Base-by-base conservation (phyloP, 192 early-diverging fungal species). In the Oehlia diaphana region DNA sequence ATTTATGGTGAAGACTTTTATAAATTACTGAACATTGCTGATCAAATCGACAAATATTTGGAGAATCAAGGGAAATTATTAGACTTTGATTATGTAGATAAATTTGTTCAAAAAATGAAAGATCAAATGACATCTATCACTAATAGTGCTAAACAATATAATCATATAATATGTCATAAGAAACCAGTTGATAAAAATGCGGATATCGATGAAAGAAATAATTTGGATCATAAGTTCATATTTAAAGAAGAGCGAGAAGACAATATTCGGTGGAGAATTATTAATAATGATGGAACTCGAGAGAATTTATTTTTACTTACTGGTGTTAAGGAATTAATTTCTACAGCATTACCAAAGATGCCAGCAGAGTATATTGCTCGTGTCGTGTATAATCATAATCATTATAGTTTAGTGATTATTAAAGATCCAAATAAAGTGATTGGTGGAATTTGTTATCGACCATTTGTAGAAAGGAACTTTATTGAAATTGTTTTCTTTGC, bases 401-500 rank as follows among this genome's bases (percentile, higher is more conserved):
- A 99, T 81, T 86, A 86, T 53, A 93, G 92, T 74, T 92, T 98
- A 88, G 97, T 94, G 42, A 89, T 90, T 62, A 87, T 91, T 14
- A 90, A 87, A 62, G 63, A 82, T 0, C 78, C 82, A 44, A 76
- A 83, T 10, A 92, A 92, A 58, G 95, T 97, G 23, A 87, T 99
- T 49, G 98, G 96, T 61, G 98, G 97, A 4, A 98, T 99, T 58
- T 95, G 94, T 7, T 99, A 94, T 81, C 90, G 96, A n/a, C 92
- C 96, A 16, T 99, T 99, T 85, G 87, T 89, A 71, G 84, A 89
- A 4, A 88, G 94, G 16, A 89, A 94, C 72, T 98, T 99, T 90
- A 96, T 97, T 12, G 98, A 99, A 81, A 99, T 99, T 87, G 98
- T 99, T 14, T 99, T 99, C 87, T 98, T 95, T 75, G 98, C 98